Evolutionary conservation across 2,329 filamentous ascomycete genomes (phyloP), one percentile per base, ranked within the genome.

Genomic region (Phoma sp.): DNA sequence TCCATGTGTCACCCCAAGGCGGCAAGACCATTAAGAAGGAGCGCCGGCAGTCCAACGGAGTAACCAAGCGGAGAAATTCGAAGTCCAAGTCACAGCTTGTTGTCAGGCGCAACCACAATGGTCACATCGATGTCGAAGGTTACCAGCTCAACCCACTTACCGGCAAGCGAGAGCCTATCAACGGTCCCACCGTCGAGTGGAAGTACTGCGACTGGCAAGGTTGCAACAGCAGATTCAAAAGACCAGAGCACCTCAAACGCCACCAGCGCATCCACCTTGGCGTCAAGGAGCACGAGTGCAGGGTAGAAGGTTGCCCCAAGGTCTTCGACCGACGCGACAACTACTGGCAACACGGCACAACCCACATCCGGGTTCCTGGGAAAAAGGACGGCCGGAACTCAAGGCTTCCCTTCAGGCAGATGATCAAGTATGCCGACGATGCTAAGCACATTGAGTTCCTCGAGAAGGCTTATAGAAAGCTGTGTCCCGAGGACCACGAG

Each of bases 261-360:
- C 70, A 74, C 47, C 45, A 61, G 44, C 53, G 63, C 25, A 73
- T 62, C 0, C 70, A 73, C 51, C 54, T 44, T 4, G 59, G 56
- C 4, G 44, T 58, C 35, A 60, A 60, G 7, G 51, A 57, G 7
- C 71, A 62, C 41, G 29, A 43, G 6, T 74, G 71, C 54, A 49
- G 50, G 27, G 37, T 64, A 4, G 37, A 45, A 14, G 55, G 63
- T 9, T 74, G 71, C 53, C 30, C 35, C 1, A 72, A 61, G 35
- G 40, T 32, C 4, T 74, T 74, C 55, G 62, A 65, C 44, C 58
- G 72, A 25, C 68, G 70, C 52, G 72, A 75, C 60, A 75, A 75
- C 52, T 68, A 64, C 51, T 65, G 62, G 52, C 68, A 62, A n/a
- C 72, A 75, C 51, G 63, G 65, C 39, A 62, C 55, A 35, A 73